Evolutionary conservation across 1,139 yeast species (phyloP).

Genomic region (Taiozyma onychis): DNA sequence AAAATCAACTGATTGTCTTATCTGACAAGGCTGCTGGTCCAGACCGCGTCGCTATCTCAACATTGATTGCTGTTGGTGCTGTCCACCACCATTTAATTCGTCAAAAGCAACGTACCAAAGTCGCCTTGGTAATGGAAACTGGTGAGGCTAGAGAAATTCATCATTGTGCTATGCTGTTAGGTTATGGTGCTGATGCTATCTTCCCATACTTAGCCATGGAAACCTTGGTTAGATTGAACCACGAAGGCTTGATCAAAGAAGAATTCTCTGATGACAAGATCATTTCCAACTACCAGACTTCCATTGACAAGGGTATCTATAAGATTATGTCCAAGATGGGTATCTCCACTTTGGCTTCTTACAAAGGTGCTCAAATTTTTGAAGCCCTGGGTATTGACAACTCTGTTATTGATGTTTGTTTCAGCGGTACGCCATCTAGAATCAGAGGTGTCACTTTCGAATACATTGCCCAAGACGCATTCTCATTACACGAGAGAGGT

Average conservation of each 20-base stretch:
- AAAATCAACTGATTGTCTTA: slow-evolving; percentile 68
- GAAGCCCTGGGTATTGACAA: slow-evolving; percentile 96
- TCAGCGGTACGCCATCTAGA: slow-evolving; percentile 96
- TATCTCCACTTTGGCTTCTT: slow-evolving; percentile 93
- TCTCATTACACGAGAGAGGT: slow-evolving; percentile 89
- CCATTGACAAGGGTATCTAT: slow-evolving; percentile 85
- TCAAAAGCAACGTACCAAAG: slow-evolving; percentile 94
- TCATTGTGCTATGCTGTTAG: slow-evolving; percentile 89
- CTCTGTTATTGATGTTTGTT: slow-evolving; percentile 91
- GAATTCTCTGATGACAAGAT: slow-evolving; percentile 52
- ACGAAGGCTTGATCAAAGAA: slow-evolving; percentile 64
- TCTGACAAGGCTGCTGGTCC: slow-evolving; percentile 63
- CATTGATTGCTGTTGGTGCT: slow-evolving; percentile 94
- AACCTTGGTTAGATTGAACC: slow-evolving; percentile 77
- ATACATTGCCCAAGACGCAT: slow-evolving; percentile 93
- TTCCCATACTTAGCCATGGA: slow-evolving; percentile 94
- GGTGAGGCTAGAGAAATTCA: slow-evolving; percentile 98
- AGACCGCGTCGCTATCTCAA: slow-evolving; percentile 72
- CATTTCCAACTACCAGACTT: slow-evolving; percentile 70
- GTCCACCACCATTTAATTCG: slow-evolving; percentile 95
- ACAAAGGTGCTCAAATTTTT: slow-evolving; percentile 97
- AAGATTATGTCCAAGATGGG: slow-evolving; percentile 99
- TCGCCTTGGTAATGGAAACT: slow-evolving; percentile 85
- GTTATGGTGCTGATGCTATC: slow-evolving; percentile 96
- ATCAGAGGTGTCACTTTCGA: slow-evolving; percentile 94